Evolutionary conservation across 306 rosid species (phyloP).

Genomic region (Trichosanthes cucumerina): DNA sequence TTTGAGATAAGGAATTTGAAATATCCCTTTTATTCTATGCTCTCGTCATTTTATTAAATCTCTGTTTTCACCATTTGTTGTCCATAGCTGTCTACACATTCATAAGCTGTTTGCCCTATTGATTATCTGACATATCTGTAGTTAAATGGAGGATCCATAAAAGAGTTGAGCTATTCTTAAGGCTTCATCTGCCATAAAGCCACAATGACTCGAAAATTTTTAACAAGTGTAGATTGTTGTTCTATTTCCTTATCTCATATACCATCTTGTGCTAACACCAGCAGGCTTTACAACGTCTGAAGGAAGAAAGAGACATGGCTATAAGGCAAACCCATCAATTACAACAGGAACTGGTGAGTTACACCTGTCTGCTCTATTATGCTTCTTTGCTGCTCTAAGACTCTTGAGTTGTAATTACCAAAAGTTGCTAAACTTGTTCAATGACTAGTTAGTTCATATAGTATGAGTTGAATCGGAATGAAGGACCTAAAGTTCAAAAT

Average conservation of each 20-base stretch:
- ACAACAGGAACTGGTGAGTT: slow-evolving; percentile 76
- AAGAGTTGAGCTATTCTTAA: neutral
- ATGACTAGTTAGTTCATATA: neutral
- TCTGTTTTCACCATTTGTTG: neutral
- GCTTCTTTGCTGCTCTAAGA: neutral
- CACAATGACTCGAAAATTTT: neutral
- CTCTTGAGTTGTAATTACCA: neutral
- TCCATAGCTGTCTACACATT: neutral
- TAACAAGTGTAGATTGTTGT: neutral
- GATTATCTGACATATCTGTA: neutral
- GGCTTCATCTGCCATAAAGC: neutral
- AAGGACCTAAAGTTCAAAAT: neutral
- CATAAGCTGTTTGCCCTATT: neutral
- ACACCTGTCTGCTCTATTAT: neutral
- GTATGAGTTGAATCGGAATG: neutral
- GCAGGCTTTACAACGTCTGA: slow-evolving; percentile 46
- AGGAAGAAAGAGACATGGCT: slow-evolving; percentile 80
- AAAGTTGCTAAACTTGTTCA: neutral
- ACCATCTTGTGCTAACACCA: slow-evolving; percentile 11
- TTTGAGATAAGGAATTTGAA: neutral
- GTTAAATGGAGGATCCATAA: neutral
- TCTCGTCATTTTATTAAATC: neutral
- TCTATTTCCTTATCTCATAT: neutral
- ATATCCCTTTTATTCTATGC: neutral
- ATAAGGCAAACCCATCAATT: slow-evolving; percentile 60